phyloP scores from a whole-genome alignment of 2,329 filamentous ascomycete species.

The Venturia nashicola region DNA sequence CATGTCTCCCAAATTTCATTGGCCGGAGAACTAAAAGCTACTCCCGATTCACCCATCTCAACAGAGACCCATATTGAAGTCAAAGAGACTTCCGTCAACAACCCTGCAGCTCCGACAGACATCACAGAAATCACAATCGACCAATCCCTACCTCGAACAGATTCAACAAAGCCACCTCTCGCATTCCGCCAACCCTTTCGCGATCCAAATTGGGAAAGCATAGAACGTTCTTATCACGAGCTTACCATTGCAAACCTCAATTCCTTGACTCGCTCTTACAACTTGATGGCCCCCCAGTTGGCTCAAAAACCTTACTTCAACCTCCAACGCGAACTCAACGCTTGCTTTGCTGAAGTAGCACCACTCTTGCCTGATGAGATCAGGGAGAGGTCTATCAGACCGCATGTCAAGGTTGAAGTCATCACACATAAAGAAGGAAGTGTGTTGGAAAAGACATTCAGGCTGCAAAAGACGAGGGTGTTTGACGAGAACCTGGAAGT shows the following conservation, averaged over 20 bases:
- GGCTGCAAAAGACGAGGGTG: conserved; percentile 42
- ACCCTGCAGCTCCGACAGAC: conserved; percentile 11
- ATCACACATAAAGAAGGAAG: conserved; percentile 34
- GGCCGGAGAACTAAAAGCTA: conserved; percentile 26
- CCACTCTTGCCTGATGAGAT: conserved; percentile 64
- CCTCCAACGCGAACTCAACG: conserved; percentile 66
- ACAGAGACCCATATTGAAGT: conserved; percentile 22
- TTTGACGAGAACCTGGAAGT: conserved; percentile 57
- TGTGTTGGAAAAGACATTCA: conserved; percentile 49
- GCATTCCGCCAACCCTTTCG: conserved; percentile 49
- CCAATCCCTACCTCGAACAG: conserved; percentile 13
- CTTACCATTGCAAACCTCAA: conserved; percentile 72
- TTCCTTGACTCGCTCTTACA: conserved; percentile 71
- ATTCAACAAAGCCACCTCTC: conserved; percentile 21
- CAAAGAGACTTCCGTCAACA: conserved; percentile 21
- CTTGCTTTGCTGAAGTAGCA: conserved; percentile 79
- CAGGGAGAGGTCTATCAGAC: conserved; percentile 48
- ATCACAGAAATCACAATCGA: conserved; percentile 9
- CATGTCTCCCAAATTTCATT: conserved; percentile 36
- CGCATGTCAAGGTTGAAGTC: conserved; percentile 28
- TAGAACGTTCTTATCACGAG: conserved; percentile 62
- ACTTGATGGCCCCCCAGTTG: conserved; percentile 82
- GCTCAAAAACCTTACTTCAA: conserved; percentile 89
- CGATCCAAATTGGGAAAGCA: conserved; percentile 61
- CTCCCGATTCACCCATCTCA: not conserved